Conservation (phyloP, 2,329 filamentous ascomycete genomes). For the Capronia epimyces region DNA sequence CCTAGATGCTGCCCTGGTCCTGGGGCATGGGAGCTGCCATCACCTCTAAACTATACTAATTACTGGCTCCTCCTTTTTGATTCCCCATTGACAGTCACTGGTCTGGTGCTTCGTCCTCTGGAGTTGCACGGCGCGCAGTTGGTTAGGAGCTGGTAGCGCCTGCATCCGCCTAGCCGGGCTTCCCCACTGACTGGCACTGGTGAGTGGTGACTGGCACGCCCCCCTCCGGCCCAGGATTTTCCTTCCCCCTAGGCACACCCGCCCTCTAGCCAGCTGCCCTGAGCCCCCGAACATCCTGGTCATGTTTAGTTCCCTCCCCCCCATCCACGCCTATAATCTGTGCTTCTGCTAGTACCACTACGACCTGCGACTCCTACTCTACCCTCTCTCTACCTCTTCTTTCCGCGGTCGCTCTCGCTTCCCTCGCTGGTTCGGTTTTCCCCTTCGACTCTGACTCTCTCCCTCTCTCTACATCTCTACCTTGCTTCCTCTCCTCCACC, state of each 20-base stretch:
- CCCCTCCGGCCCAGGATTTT: slow-evolving; percentile 4
- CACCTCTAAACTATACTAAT: background rate
- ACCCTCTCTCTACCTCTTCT: background rate
- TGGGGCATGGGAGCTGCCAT: background rate
- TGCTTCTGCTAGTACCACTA: background rate
- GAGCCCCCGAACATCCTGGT: background rate
- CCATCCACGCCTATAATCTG: slow-evolving; percentile 1
- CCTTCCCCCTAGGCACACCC: slow-evolving; percentile 1
- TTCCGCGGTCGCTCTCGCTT: slow-evolving; percentile 16
- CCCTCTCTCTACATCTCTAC: slow-evolving; percentile 11
- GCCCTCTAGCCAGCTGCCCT: background rate
- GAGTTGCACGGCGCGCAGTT: background rate
- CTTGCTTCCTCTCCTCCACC: slow-evolving; percentile 12
- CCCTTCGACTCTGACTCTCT: background rate
- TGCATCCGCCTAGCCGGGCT: background rate
- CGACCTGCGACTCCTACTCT: background rate
- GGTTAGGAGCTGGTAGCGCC: background rate
- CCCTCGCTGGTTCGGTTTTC: slow-evolving; percentile 18
- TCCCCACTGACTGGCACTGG: background rate
- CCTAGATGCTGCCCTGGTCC: background rate
- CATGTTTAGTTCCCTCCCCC: background rate
- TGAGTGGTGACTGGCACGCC: background rate
- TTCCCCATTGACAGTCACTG: background rate
- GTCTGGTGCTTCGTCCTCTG: background rate
- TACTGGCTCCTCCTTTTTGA: slow-evolving; percentile 1